Percentiles rank a stretch among this genome's conserved stretches.
These are phyloP conservation scores for Tulasnella sp. DNA, from an alignment of 768 basidiomycete species.

Conservation along the genomic window DNA sequence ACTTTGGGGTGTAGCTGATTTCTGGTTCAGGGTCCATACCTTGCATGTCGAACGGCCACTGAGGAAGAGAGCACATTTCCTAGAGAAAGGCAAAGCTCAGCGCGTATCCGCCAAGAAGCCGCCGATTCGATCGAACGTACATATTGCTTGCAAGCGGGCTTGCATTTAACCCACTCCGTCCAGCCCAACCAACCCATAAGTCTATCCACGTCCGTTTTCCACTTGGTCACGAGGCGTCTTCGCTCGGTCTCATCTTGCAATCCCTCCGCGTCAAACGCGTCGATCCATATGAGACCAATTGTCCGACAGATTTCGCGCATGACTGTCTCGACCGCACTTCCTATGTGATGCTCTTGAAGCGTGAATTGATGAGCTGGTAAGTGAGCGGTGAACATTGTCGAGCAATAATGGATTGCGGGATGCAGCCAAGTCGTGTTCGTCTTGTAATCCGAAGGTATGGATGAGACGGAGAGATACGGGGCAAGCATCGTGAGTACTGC, in stretches of 20 bases:
- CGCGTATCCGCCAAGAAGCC: not conserved
- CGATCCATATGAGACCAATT: not conserved
- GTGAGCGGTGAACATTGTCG: not conserved
- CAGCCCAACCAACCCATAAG: constrained; percentile 30
- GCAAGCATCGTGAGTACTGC: constrained; percentile 11
- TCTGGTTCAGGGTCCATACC: not conserved
- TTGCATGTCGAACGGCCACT: not conserved
- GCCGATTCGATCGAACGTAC: not conserved
- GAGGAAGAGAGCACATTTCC: constrained; percentile 9
- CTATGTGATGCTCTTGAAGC: not conserved
- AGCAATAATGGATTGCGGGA: not conserved
- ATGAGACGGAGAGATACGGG: not conserved
- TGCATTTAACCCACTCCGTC: constrained; percentile 27
- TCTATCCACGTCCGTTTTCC: constrained; percentile 5
- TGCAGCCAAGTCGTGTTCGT: not conserved
- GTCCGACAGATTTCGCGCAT: constrained; percentile 15
- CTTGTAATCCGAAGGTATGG: not conserved
- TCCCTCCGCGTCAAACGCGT: constrained; percentile 2
- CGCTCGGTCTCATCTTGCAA: constrained; percentile 7
- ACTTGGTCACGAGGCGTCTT: not conserved
- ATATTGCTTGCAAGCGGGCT: constrained; percentile 8
- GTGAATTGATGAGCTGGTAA: not conserved
- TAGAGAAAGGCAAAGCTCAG: not conserved
- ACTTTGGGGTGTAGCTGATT: not conserved
- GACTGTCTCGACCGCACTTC: not conserved